A percentile compares a stretch with the other conserved stretches of the same genome.
phyloP scores from a whole-genome alignment of 176 grass and related monocot genomes.

The Poa pratensis region DNA sequence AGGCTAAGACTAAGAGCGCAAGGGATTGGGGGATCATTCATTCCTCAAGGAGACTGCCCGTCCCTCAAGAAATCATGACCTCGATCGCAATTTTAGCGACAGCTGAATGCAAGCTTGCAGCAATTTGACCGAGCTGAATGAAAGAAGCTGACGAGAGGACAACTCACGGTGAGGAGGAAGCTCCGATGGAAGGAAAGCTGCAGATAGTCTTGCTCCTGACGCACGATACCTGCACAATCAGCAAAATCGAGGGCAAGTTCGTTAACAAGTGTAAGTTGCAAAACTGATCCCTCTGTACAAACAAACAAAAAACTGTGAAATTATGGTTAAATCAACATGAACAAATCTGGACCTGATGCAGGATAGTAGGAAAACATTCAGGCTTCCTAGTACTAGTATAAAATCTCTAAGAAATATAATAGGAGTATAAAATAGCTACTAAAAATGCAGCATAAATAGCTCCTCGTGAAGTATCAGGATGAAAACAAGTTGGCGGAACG shows the following conservation, averaged over 20 bases:
- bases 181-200: constrained; percentile 28
- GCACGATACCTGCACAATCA: constrained; percentile 26
- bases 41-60: background rate
- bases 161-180: constrained; percentile 40
- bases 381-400: background rate
- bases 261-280: background rate
- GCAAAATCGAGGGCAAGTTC: background rate
- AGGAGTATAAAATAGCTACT: background rate
- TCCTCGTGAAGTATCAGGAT: background rate
- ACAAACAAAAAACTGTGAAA: background rate
- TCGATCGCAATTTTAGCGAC: background rate
- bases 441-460: background rate
- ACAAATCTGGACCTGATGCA: background rate
- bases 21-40: background rate
- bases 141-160: background rate
- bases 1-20: background rate
- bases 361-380: background rate
- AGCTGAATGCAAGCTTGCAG: background rate
- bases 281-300: background rate
- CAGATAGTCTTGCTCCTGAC: constrained; percentile 31
- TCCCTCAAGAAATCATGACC: background rate
- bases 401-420: background rate
- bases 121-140: background rate
- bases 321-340: background rate
- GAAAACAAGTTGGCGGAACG: background rate